Evolutionary conservation across 495 filamentous ascomycete genomes (phyloP).

Genomic region (Podospora fimiseda): DNA sequence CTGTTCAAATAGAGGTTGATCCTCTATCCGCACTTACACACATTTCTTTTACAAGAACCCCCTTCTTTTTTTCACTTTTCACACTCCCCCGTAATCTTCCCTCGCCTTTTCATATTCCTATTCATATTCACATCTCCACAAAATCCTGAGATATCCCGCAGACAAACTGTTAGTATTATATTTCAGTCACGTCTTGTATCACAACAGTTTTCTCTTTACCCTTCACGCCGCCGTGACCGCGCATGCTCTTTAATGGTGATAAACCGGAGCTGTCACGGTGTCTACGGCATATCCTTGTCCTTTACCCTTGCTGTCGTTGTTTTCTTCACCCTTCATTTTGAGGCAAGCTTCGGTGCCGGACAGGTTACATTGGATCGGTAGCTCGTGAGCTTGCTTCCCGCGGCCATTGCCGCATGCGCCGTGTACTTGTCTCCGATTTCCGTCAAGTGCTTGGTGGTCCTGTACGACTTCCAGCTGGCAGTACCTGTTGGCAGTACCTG

Average conservation of each 20-base stretch:
- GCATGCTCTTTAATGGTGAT: neutral
- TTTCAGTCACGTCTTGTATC: neutral
- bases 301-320: too few species aligned
- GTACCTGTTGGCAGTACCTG: conserved; percentile 20
- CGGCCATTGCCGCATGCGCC: conserved; percentile 28
- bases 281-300: conserved; percentile 2
- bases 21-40: conserved; percentile 21
- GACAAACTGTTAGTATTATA: neutral
- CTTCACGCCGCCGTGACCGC: neutral
- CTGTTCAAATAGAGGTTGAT: conserved; percentile 10
- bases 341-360: conserved; percentile 21
- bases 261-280: neutral
- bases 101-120: conserved; percentile 4
- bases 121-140: neutral
- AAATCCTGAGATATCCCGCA: neutral
- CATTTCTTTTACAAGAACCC: conserved; percentile 14
- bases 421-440: conserved; percentile 34
- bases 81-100: neutral
- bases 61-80: conserved; percentile 7
- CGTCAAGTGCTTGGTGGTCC: conserved; percentile 17
- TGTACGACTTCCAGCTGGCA: conserved; percentile 42
- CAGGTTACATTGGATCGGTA: conserved; percentile 30
- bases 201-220: neutral
- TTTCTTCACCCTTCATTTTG: conserved; percentile 9
- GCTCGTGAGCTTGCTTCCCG: conserved; percentile 22